Evolutionary conservation across 805 yeast genomes (phyloP), one percentile per base, ranked within the genome.

Genomic region (Pichia gijzeniarum): DNA sequence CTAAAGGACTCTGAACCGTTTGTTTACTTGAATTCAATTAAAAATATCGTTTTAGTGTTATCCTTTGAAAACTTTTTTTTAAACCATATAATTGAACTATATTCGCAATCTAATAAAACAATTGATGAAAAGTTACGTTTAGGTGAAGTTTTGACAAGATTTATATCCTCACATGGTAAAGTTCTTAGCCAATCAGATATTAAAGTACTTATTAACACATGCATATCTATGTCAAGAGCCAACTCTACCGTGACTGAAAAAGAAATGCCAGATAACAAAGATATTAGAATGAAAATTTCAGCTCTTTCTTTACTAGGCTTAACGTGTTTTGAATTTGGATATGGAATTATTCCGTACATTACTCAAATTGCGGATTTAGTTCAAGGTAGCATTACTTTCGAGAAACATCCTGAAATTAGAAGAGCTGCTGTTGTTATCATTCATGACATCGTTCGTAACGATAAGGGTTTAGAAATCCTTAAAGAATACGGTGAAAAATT

Each of bases 281-380:
- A 88, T 51, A 68, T 72, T 47, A 72, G 81, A 34, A 51, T 89
- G 34, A 70, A 97, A 53, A 81, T 88, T 84, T 90, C 97, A 2
- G 77, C 96, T 0, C 74, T 90, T 79, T 85, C 96, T 0, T 62
- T 93, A 13, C 60, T 91, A n/a, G 96, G 97, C 25, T 66, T 75
- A 5, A 68, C 84, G 32, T 76, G 89, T 55, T 76, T 76, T 50
- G 27, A 43, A 14, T 12, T 37, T 9, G 49, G 66, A 67, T 1
- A 78, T 64, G 5, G 85, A 83, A 54, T 87, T 1, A 35, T 67
- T 0, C 56, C 61, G 1, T 65, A 70, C 47, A 63, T 88, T 10
- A 58, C 61, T 1, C 84, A 81, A 41, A 72, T 82, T 8, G 63
- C 86, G 37, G 96, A 89, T 57, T 80, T 95, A 57, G 79, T 86